phyloP scores from a whole-genome alignment of 2,329 filamentous ascomycete genomes.

The Calonectria montana region DNA sequence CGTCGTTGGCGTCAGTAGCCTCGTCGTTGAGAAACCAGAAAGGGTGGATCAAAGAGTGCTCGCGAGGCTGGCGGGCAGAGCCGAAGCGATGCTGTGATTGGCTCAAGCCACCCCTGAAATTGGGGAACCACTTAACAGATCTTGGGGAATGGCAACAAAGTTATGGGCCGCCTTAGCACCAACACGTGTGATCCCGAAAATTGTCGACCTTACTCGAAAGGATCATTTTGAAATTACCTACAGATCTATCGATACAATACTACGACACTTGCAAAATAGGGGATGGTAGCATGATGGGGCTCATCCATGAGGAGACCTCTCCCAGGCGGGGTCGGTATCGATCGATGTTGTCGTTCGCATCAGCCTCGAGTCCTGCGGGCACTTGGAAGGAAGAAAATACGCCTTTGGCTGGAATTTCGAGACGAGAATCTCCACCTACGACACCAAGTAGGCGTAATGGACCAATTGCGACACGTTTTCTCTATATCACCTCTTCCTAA shows the following conservation, averaged over 20 bases:
- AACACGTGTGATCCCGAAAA: not conserved
- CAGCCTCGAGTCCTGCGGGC: no score
- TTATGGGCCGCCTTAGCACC: slow-evolving; percentile 7
- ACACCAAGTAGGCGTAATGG: not conserved
- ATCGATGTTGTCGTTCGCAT: not conserved
- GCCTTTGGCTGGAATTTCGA: not conserved
- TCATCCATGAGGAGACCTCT: not conserved
- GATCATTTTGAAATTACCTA: not conserved
- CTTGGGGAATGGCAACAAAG: slow-evolving; percentile 31
- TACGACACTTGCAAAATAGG: not conserved
- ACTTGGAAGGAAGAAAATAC: not conserved
- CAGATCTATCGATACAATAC: not conserved
- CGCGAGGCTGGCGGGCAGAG: slow-evolving; percentile 14
- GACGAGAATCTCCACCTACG: not conserved
- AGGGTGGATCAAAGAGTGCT: not conserved
- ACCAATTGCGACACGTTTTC: not conserved
- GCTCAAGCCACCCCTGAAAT: slow-evolving; percentile 40
- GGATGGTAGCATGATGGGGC: not conserved
- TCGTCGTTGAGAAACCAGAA: slow-evolving; percentile 28
- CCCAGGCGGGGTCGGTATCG: not conserved
- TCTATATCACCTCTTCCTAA: not conserved
- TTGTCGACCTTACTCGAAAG: slow-evolving; percentile 7
- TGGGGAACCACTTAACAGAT: slow-evolving; percentile 35
- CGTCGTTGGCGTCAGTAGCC: not conserved
- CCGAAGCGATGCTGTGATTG: slow-evolving; percentile 26